phyloP scores from a whole-genome alignment of 2,329 filamentous ascomycete species.

The Nothopassalora personata region DNA sequence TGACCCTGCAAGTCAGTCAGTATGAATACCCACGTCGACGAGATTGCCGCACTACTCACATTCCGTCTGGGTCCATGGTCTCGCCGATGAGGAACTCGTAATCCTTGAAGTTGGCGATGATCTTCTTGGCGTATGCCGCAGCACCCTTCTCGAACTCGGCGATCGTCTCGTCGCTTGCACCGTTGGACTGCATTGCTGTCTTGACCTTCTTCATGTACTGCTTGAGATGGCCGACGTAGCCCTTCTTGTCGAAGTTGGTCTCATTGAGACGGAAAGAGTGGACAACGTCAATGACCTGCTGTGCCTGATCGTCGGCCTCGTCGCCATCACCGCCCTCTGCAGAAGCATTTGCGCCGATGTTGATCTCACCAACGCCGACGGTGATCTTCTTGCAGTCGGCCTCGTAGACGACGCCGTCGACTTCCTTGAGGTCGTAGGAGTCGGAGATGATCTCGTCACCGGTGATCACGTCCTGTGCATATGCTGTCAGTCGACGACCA shows the following conservation, averaged over 20 bases:
- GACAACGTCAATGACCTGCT: conserved; percentile 88
- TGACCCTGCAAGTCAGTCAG: conserved; percentile 53
- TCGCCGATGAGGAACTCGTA: conserved; percentile 92
- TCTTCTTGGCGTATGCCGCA: conserved; percentile 69
- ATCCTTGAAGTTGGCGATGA: conserved; percentile 85
- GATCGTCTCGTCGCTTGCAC: conserved; percentile 60
- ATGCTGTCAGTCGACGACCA: conserved; percentile 10
- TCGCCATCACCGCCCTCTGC: conserved; percentile 71
- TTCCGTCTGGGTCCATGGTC: conserved; percentile 87
- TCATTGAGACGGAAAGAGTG: conserved; percentile 83
- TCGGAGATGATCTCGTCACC: conserved; percentile 96
- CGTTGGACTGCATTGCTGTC: conserved; percentile 58
- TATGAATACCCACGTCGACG: neutral
- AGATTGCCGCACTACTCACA: conserved; percentile 56
- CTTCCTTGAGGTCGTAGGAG: conserved; percentile 76
- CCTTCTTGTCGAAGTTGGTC: conserved; percentile 81
- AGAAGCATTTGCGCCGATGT: conserved; percentile 93
- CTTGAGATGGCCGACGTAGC: conserved; percentile 79
- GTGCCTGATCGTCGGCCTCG: conserved; percentile 60
- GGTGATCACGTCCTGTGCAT: conserved; percentile 72
- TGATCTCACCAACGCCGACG: conserved; percentile 62
- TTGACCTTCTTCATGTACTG: conserved; percentile 92
- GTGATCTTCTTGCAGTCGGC: conserved; percentile 87
- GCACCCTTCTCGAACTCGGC: conserved; percentile 76
- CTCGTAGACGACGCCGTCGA: conserved; percentile 80